Evolutionary conservation across 331 rosid genomes (phyloP).

Genomic region (Cucumis variabilis): DNA sequence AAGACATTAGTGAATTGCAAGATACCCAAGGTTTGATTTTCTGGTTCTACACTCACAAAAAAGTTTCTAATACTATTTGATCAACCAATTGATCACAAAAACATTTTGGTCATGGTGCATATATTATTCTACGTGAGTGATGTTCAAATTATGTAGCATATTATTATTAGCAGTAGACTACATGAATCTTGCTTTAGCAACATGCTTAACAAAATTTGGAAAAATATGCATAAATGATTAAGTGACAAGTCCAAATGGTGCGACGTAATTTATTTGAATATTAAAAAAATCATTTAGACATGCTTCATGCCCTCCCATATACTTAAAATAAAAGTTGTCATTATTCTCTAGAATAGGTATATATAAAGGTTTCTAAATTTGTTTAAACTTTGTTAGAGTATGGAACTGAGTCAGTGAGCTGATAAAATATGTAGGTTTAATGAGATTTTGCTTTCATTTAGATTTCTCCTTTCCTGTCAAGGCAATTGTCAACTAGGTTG

Average conservation of each 20-base stretch:
- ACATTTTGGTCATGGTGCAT: too few relatives aligned
- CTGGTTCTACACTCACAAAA: too few relatives aligned
- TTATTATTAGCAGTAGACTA: too few relatives aligned
- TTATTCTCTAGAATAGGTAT: background rate
- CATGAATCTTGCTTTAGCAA: too few relatives aligned
- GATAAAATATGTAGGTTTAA: background rate
- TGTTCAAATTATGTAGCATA: too few relatives aligned
- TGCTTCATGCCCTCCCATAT: conserved; percentile 4
- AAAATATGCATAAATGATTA: background rate
- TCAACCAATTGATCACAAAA: too few relatives aligned
- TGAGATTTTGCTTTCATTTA: background rate
- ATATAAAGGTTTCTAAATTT: background rate
- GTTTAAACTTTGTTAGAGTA: background rate
- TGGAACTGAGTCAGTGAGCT: background rate
- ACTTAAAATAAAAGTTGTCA: background rate
- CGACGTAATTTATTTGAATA: background rate
- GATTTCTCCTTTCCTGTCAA: background rate
- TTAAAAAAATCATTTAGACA: background rate
- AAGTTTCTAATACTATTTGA: too few relatives aligned
- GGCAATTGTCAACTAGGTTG: background rate
- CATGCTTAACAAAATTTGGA: too few relatives aligned
- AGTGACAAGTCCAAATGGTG: background rate
- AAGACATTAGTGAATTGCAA: too few relatives aligned
- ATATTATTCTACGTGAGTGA: too few relatives aligned
- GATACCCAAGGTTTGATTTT: too few relatives aligned